Conservation (phyloP, 768 basidiomycete genomes). For the Collybia mongolica region DNA sequence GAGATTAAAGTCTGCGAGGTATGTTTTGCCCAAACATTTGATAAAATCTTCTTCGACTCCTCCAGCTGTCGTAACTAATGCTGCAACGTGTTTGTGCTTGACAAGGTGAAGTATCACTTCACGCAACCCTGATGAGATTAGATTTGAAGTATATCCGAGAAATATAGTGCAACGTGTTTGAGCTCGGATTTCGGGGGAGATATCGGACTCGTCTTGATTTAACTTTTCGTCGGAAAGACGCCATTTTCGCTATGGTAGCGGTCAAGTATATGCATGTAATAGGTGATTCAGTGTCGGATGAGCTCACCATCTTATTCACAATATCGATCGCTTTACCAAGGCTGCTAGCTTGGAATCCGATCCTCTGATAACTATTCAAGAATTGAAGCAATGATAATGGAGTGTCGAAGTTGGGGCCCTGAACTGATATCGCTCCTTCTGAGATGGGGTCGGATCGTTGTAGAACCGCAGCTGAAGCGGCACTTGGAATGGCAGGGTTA, state of each 20-base stretch:
- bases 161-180: constrained; percentile 85
- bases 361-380: constrained; percentile 78
- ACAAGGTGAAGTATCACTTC: constrained; percentile 92
- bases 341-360: constrained; percentile 97
- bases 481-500: constrained; percentile 40
- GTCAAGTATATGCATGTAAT: not conserved
- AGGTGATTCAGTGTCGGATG: not conserved
- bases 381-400: constrained; percentile 64
- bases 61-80: constrained; percentile 95
- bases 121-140: constrained; percentile 95
- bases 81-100: constrained; percentile 87
- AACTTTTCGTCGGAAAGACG: constrained; percentile 85
- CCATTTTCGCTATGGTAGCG: constrained; percentile 70
- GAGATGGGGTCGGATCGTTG: constrained; percentile 74
- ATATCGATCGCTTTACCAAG: constrained; percentile 86
- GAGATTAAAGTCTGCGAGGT: constrained; percentile 89
- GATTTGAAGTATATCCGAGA: constrained; percentile 97
- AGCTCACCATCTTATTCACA: constrained; percentile 86
- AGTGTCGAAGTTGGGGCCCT: constrained; percentile 87
- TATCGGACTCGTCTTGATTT: constrained; percentile 66
- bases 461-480: constrained; percentile 74
- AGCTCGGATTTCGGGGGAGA: constrained; percentile 61
- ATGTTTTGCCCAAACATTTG: constrained; percentile 97
- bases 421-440: constrained; percentile 62
- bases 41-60: constrained; percentile 99